Conservation (phyloP, 331 rosid species). For the Acacia pycnantha region DNA sequence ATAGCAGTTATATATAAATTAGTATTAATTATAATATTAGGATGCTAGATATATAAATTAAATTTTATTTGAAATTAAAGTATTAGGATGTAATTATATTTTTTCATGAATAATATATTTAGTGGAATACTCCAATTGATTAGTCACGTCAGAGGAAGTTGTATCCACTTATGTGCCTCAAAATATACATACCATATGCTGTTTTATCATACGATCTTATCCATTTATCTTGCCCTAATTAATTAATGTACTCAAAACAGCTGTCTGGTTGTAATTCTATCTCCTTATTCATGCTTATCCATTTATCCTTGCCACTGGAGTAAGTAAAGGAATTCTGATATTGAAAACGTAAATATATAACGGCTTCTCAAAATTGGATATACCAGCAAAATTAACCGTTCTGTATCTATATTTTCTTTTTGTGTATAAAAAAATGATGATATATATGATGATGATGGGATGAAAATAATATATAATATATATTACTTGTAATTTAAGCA, state of each 20-base stretch:
- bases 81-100: background rate
- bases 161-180: background rate
- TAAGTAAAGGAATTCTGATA: background rate
- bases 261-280: conserved; percentile 10
- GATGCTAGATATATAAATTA: background rate
- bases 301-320: background rate
- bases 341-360: background rate
- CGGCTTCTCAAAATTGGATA: background rate
- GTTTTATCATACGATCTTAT: conserved; percentile 21
- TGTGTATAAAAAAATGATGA: background rate
- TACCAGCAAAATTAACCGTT: background rate
- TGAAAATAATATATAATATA: background rate
- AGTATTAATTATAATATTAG: background rate
- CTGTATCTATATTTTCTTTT: background rate
- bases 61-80: background rate
- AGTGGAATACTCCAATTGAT: background rate
- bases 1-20: background rate
- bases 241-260: background rate
- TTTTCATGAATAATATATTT: background rate
- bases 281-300: conserved; percentile 30
- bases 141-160: conserved; percentile 22
- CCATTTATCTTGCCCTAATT: conserved; percentile 25
- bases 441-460: background rate
- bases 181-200: background rate
- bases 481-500: background rate